Conservation (phyloP, 1,284 basidiomycete genomes). For the Ceratobasidium papillatum region DNA sequence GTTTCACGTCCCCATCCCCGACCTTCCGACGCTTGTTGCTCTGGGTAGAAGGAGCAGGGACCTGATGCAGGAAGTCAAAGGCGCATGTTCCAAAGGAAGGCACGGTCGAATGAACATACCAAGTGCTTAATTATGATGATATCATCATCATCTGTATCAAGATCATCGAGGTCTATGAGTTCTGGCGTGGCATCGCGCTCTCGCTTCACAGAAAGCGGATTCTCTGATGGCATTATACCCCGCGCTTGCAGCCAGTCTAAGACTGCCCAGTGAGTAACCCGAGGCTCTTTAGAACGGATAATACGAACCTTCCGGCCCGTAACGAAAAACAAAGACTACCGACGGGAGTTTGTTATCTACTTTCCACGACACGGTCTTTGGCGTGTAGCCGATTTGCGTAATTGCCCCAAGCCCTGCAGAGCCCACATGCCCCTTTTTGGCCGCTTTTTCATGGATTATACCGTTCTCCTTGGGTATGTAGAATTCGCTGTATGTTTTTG, state of each 20-base stretch:
- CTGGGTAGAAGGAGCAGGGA: not conserved
- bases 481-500: not conserved
- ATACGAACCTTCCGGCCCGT: not conserved
- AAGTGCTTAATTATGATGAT: slow-evolving; percentile 5
- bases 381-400: not conserved
- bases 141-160: slow-evolving; percentile 17
- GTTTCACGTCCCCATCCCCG: not conserved
- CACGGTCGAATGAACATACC: not conserved
- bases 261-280: not conserved
- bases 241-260: slow-evolving; percentile 3
- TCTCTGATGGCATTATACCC: not conserved
- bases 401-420: not conserved
- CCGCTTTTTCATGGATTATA: not conserved
- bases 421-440: not conserved
- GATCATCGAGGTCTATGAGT: slow-evolving; percentile 6
- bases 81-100: not conserved
- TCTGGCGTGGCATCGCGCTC: not conserved
- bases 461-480: not conserved
- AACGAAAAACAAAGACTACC: not conserved
- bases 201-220: not conserved
- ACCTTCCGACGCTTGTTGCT: not conserved
- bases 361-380: not conserved
- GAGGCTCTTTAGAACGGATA: not conserved
- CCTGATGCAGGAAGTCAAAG: not conserved
- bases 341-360: not conserved